Conservation (phyloP, 164 flowering plant species). For the Chloranthus sessilifolius region DNA sequence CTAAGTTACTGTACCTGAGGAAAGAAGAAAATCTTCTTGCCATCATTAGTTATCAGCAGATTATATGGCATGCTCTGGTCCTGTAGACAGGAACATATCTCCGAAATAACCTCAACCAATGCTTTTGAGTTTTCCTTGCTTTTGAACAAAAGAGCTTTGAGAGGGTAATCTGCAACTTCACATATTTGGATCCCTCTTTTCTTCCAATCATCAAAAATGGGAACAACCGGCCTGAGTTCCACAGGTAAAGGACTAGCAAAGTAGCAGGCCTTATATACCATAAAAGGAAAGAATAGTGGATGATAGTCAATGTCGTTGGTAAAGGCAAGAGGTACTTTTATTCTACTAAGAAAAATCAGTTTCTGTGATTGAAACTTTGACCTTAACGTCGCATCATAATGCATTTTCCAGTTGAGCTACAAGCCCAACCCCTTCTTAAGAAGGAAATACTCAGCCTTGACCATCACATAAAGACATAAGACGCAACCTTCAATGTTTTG, state of each 20-base stretch:
- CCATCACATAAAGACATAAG: too few relatives aligned
- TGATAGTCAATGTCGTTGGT: not conserved
- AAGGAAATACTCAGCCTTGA: too few relatives aligned
- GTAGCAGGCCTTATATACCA: constrained; percentile 23
- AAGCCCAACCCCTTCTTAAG: too few relatives aligned
- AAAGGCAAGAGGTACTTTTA: too few relatives aligned
- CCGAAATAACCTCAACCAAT: constrained; percentile 15
- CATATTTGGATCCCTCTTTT: constrained; percentile 11
- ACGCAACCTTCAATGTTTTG: too few relatives aligned
- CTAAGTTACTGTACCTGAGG: constrained; percentile 26
- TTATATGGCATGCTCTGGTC: constrained; percentile 14
- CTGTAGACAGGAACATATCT: constrained; percentile 19
- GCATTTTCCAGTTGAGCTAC: too few relatives aligned
- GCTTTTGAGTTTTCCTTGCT: constrained; percentile 9
- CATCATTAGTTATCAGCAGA: constrained; percentile 24
- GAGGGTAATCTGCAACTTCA: constrained; percentile 22
- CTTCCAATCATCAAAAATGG: constrained; percentile 11
- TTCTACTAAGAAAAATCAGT: too few relatives aligned
- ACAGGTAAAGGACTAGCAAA: constrained; percentile 30
- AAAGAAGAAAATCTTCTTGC: constrained; percentile 25
- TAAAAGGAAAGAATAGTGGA: not conserved
- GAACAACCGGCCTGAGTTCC: constrained; percentile 17
- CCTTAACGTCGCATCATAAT: too few relatives aligned
- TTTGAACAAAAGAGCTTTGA: constrained; percentile 18
- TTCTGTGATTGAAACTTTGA: too few relatives aligned